Evolutionary conservation across 768 basidiomycete species (phyloP).

Genomic region (Saitozyma sp.): DNA sequence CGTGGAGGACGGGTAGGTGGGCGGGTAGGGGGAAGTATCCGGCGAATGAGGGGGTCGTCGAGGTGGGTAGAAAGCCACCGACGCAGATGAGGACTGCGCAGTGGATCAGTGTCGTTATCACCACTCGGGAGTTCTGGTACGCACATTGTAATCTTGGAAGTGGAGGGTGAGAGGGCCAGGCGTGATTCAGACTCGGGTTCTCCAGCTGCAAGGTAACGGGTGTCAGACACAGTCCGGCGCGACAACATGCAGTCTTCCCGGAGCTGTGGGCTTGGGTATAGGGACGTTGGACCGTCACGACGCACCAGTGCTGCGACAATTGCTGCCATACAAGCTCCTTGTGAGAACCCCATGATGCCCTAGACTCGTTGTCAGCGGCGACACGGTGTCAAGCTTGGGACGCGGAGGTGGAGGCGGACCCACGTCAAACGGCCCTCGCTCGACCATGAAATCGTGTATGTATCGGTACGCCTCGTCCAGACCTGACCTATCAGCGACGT

Average conservation of each 20-base stretch:
- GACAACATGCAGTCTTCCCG: background rate
- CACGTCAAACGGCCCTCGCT: conserved; percentile 47
- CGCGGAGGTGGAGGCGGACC: background rate
- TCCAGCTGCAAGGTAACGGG: conserved; percentile 27
- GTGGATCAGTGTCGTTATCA: too few species aligned
- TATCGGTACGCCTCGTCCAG: conserved; percentile 44
- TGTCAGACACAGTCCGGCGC: background rate
- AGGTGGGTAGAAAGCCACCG: conserved; percentile 44
- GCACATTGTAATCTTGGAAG: conserved; percentile 47
- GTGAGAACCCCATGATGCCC: conserved; percentile 51
- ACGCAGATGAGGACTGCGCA: conserved; percentile 43
- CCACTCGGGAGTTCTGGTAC: background rate
- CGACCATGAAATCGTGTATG: conserved; percentile 41
- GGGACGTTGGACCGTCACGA: background rate
- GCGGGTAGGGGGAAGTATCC: conserved; percentile 44
- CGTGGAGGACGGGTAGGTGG: conserved; percentile 38
- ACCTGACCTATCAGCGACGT: background rate
- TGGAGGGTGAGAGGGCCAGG: conserved; percentile 34
- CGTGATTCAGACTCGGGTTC: conserved; percentile 40
- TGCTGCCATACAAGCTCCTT: conserved; percentile 52
- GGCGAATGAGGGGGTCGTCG: conserved; percentile 27
- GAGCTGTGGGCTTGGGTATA: background rate
- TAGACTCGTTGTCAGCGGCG: conserved; percentile 4
- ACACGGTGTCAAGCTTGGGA: background rate
- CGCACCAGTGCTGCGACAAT: conserved; percentile 44